Conservation (phyloP, 1,284 basidiomycete genomes). For the Rhodotorula sp. region DNA sequence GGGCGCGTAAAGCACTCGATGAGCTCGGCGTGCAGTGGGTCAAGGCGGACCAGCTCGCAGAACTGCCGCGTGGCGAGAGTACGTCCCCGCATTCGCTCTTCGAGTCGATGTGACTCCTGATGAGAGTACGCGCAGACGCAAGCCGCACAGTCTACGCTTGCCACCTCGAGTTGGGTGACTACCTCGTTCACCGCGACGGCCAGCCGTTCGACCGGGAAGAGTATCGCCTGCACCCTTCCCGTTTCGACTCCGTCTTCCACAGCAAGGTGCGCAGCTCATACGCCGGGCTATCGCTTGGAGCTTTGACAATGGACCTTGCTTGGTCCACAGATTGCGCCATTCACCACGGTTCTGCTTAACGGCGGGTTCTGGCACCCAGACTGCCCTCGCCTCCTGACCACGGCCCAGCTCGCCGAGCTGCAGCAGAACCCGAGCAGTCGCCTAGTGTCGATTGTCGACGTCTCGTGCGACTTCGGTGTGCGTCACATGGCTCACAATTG, state of each 20-base stretch:
- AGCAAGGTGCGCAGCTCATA: constrained; percentile 58
- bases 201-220: constrained; percentile 62
- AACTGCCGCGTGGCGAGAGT: constrained; percentile 57
- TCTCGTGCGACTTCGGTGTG: constrained; percentile 79
- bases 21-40: constrained; percentile 70
- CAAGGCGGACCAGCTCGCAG: constrained; percentile 59
- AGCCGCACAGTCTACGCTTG: constrained; percentile 75
- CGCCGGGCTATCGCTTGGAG: background rate
- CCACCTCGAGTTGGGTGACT: constrained; percentile 69
- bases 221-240: constrained; percentile 70
- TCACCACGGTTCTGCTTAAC: constrained; percentile 77
- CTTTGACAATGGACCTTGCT: background rate
- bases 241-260: constrained; percentile 68
- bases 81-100: too few species aligned
- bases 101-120: background rate
- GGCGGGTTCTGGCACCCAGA: constrained; percentile 77
- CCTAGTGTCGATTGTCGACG: constrained; percentile 74
- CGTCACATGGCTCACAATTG: background rate
- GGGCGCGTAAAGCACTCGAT: constrained; percentile 67
- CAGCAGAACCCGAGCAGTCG: constrained; percentile 58
- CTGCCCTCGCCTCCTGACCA: constrained; percentile 77
- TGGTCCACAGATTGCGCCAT: constrained; percentile 68
- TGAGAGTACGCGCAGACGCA: constrained; percentile 49
- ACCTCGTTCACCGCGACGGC: constrained; percentile 64
- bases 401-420: constrained; percentile 57